These are phyloP conservation scores for Saccharomyces mikatae DNA, from an alignment of 805 yeast species.

Conservation along the genomic window DNA sequence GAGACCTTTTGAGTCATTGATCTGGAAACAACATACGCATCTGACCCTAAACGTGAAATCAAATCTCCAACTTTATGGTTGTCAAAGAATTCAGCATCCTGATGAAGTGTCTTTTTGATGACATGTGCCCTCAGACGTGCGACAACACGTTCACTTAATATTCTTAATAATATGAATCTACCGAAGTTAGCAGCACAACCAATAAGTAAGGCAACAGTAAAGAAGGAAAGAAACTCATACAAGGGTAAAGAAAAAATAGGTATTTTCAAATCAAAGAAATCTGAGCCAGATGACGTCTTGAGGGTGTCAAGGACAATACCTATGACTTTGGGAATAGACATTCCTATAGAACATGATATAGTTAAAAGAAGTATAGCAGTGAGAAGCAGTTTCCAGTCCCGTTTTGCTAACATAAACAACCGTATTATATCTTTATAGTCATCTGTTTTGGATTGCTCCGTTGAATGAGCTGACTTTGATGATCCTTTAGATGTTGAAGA, in stretches of 20 bases:
- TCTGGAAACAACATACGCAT: constrained; percentile 81
- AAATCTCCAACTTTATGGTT: constrained; percentile 91
- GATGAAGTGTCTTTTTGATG: constrained; percentile 68
- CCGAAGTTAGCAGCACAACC: constrained; percentile 72
- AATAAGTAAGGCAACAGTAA: constrained; percentile 49
- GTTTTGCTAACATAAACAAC: constrained; percentile 36
- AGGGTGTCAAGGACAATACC: constrained; percentile 48
- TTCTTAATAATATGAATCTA: constrained; percentile 42
- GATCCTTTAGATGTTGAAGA: neutral
- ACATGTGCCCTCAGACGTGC: constrained; percentile 74
- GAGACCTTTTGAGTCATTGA: constrained; percentile 85
- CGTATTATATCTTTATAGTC: constrained; percentile 34
- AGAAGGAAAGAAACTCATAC: constrained; percentile 48
- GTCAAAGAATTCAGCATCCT: constrained; percentile 90
- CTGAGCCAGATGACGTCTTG: neutral
- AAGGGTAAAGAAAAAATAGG: constrained; percentile 4
- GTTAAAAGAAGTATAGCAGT: constrained; percentile 39
- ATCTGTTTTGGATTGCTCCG: constrained; percentile 1
- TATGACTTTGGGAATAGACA: constrained; percentile 49
- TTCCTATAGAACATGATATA: constrained; percentile 41
- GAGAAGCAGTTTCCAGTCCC: constrained; percentile 38
- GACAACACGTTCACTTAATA: constrained; percentile 80
- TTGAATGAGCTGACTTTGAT: neutral
- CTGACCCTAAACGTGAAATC: constrained; percentile 82
- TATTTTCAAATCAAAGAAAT: neutral